Conservation (phyloP, 2,329 filamentous ascomycete species). For the Pezicula carpinea region DNA sequence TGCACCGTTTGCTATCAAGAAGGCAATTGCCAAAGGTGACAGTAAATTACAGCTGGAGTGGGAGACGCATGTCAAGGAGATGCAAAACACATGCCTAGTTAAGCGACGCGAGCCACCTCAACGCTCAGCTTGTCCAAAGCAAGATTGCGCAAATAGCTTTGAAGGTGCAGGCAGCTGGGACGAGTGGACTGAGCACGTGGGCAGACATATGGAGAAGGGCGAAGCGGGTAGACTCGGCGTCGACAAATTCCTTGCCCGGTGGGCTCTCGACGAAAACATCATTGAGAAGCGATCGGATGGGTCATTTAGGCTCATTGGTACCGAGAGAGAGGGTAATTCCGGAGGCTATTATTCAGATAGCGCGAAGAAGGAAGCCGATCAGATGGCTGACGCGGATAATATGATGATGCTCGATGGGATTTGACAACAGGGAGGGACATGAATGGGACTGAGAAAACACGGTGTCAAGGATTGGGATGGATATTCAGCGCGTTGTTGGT, state of each 20-base stretch:
- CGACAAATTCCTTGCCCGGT: conserved; percentile 52
- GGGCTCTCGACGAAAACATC: conserved; percentile 60
- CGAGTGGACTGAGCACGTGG: conserved; percentile 87
- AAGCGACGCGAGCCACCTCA: conserved; percentile 65
- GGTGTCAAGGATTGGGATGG: too few relatives aligned
- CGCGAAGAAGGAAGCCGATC: conserved; percentile 20
- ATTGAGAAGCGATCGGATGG: conserved; percentile 54
- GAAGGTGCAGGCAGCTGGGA: conserved; percentile 76
- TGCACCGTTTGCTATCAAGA: conserved; percentile 61
- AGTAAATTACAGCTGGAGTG: conserved; percentile 56
- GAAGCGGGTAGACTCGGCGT: conserved; percentile 54
- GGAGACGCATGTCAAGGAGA: conserved; percentile 62
- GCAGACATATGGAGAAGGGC: conserved; percentile 78
- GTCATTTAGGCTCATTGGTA: conserved; percentile 50
- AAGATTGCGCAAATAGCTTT: conserved; percentile 68
- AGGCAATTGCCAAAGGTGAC: conserved; percentile 52
- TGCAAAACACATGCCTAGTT: conserved; percentile 71
- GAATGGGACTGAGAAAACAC: too few relatives aligned
- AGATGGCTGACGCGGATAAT: conserved; percentile 20
- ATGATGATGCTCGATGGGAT: conserved; percentile 21
- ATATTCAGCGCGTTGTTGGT: too few relatives aligned
- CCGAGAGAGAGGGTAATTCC: conserved; percentile 29
- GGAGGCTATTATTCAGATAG: conserved; percentile 30
- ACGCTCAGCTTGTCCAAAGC: conserved; percentile 64
- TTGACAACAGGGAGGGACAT: too few relatives aligned